Conservation (phyloP, 148 eudicot species). For the Gaultheria prostrata region DNA sequence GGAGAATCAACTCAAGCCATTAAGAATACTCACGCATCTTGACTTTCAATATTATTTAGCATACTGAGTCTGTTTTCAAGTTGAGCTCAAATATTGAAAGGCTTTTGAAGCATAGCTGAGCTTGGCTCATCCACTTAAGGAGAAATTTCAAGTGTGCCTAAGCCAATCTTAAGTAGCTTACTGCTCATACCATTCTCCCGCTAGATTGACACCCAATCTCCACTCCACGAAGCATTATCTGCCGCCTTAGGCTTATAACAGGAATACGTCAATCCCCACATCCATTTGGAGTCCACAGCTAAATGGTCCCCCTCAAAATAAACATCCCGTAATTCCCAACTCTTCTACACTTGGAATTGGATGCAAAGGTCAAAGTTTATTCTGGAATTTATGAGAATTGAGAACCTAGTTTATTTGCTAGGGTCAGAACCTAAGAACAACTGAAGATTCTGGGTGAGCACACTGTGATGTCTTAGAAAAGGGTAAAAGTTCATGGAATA, state of each 20-base stretch:
- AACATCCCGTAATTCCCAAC: neutral
- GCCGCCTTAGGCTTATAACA: neutral
- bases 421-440: neutral
- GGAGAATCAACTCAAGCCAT: neutral
- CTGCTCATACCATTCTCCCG: neutral
- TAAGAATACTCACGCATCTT: neutral
- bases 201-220: neutral
- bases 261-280: neutral
- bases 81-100: neutral
- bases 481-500: neutral
- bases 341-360: neutral
- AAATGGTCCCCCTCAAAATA: no score
- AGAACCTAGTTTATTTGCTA: neutral
- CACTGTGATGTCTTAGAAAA: neutral
- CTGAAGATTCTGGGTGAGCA: neutral
- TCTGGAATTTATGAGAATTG: neutral
- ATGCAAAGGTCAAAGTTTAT: neutral
- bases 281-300: neutral
- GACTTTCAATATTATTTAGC: neutral
- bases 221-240: neutral
- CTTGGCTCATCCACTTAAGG: neutral
- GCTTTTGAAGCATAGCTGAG: neutral
- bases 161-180: neutral
- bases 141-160: neutral
- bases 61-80: neutral